Conservation (phyloP, 768 basidiomycete genomes). For the Amanita phalloides region DNA sequence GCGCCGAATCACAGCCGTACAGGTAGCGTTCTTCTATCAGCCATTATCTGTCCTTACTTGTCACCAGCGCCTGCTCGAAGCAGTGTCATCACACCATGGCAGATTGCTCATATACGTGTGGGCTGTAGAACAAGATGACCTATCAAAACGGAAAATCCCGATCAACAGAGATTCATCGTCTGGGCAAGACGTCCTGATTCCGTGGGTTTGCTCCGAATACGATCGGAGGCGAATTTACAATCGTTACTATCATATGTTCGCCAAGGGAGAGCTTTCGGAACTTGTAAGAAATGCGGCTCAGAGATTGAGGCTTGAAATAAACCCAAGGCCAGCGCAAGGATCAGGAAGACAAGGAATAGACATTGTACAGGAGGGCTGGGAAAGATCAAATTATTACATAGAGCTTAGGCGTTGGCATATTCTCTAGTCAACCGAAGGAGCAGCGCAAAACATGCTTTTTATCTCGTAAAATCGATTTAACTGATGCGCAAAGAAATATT, state of each 20-base stretch:
- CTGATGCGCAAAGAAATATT: conserved; percentile 17
- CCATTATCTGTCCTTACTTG: not conserved
- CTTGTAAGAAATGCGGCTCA: conserved; percentile 56
- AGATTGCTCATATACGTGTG: conserved; percentile 91
- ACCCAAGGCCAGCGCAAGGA: conserved; percentile 15
- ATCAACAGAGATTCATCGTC: conserved; percentile 15
- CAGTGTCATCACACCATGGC: conserved; percentile 58
- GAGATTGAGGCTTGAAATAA: conserved; percentile 44
- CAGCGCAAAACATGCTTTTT: conserved; percentile 6
- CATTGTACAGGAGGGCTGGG: conserved; percentile 71
- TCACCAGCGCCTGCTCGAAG: conserved; percentile 49
- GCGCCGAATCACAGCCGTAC: conserved; percentile 61
- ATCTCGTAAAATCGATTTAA: conserved; percentile 15
- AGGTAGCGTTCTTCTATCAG: conserved; percentile 35
- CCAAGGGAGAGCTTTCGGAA: conserved; percentile 58
- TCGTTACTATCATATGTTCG: conserved; percentile 96
- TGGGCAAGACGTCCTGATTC: conserved; percentile 82
- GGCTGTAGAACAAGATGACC: conserved; percentile 87
- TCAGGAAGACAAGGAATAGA: conserved; percentile 39
- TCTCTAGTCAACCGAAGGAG: not conserved
- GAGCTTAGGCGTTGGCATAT: conserved; percentile 56
- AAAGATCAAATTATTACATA: conserved; percentile 82
- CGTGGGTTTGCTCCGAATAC: conserved; percentile 60
- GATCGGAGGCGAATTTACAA: conserved; percentile 42
- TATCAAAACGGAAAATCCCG: conserved; percentile 65